Evolutionary conservation across 2,329 filamentous ascomycete species (phyloP), one percentile per base, ranked within the genome.

Genomic region (Lomentospora prolificans): DNA sequence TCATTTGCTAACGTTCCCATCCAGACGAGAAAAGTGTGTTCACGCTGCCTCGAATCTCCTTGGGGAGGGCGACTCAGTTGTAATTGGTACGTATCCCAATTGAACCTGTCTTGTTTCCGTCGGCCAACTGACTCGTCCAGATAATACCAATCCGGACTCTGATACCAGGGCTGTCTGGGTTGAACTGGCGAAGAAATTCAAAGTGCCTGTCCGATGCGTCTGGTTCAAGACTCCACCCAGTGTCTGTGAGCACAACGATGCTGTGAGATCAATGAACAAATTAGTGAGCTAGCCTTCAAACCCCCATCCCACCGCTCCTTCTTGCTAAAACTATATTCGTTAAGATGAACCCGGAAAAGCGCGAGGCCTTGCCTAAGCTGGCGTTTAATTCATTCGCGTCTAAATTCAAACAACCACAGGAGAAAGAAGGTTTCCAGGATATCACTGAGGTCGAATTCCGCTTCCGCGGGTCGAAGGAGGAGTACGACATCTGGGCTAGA

Each of bases 141-240:
- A 99, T 70, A 97, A 96, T 68, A 97, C 94, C n/a, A 99, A 99
- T 67, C 82, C 91, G 28, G 87, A 95, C 70, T 68, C 76, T 9
- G 86, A 89, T 54, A 89, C 86, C 24, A 80, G 94, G 60, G 78
- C 79, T n/a, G 72, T 87, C 58, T 97, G 92, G 92, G 71, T 89
- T 30, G 74, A 81, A 25, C 71, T 97, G 28, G 90, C 90, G 17
- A 79, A 77, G 60, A 85, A 86, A 63, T 72, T 82, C 64, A 74
- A 80, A 3, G 76, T 95, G 2, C 86, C 88, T 2, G 87, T 96
- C 62, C 86, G 92, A 50, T 95, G 92, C 65, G 76, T 97, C 8
- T 86, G 87, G 69, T 94, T 99, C 72, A 87, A 85, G 53, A 86
- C 90, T 10, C 76, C 84, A 1, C 69, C 83, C 25, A 77, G 80